Evolutionary conservation across 192 early-diverging fungal genomes (phyloP).

Genomic region (Rhizoclosmatium sp.): DNA sequence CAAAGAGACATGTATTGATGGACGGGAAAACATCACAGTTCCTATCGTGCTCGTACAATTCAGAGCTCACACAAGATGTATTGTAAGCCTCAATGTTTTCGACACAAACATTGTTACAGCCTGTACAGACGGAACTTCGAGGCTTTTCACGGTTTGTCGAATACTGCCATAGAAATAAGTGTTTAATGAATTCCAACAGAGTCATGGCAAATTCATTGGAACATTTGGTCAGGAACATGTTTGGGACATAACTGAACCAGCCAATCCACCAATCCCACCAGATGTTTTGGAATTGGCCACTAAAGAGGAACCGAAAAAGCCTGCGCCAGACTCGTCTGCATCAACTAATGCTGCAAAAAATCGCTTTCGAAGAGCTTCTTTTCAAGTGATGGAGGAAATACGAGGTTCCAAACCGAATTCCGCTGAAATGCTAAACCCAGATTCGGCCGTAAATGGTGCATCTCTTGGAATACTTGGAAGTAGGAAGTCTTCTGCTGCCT

Average conservation of each 20-base stretch:
- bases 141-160: constrained; percentile 55
- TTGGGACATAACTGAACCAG: constrained; percentile 54
- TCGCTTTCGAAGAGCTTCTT: constrained; percentile 3
- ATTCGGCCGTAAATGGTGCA: too few relatives aligned
- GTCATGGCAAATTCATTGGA: constrained; percentile 57
- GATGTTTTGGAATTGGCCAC: constrained; percentile 28
- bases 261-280: constrained; percentile 37
- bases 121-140: constrained; percentile 54
- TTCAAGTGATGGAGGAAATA: not conserved
- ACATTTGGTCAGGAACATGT: constrained; percentile 55
- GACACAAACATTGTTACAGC: constrained; percentile 45
- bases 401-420: too few relatives aligned
- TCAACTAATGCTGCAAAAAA: not conserved
- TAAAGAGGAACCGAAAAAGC: not conserved
- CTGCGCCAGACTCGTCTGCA: not conserved
- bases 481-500: too few relatives aligned
- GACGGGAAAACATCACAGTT: constrained; percentile 6
- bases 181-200: constrained; percentile 27
- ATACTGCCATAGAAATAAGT: not conserved
- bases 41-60: constrained; percentile 40
- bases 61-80: constrained; percentile 47
- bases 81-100: constrained; percentile 46
- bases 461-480: too few relatives aligned
- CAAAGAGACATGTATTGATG: constrained; percentile 43
- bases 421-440: too few relatives aligned